Evolutionary conservation across 2,329 filamentous ascomycete genomes (phyloP), one percentile per base, ranked within the genome.

Genomic region (Aspergillus quadrilineatus): DNA sequence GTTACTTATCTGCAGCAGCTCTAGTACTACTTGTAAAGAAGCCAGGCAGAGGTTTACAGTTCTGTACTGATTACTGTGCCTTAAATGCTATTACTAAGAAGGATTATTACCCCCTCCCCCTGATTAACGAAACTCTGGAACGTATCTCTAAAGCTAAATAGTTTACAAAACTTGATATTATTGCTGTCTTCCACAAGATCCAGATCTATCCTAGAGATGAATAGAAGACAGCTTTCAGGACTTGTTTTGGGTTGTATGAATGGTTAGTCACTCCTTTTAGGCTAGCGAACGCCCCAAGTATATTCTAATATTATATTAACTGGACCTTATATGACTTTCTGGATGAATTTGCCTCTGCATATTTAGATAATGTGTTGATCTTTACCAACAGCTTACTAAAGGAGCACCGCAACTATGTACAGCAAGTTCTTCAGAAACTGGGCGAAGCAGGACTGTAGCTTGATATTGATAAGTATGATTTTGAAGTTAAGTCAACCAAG

Each of bases 261-360:
- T 72, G 66, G 30, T n/a, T 57, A 17, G 61, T 72, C 1, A 69
- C 65, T 60, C 60, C 1, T 15, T 71, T 73, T 62, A 52, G 68
- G 3, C 30, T 67, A 3, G 43, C 46, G 0, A 63, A 65, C 30
- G 50, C 53, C 1, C 58, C 56, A 15, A 44, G 56, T 1, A 63
- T 55, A 0, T 66, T 66, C 34, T 50, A 65, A 28, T 34, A 41
- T 0, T 64, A 59, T 53, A 64, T 64, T 9, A 60, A 62, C n/a
- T 26, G 30, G 4, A 34, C 45, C 2, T 22, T 63, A 4, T 14
- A 30, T 1, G 53, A 57, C 1, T 56, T 34, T 3, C 57, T 66
- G 1, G 49, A 66, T 15, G 34, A 50, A 1, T 60, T 56, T 29
- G 34, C 30, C 3, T 52, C 54, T 1, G 53, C 49, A 0, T 65